These are phyloP conservation scores for Gynandropsis gynandra DNA, from an alignment of 345 rosid species.

Conservation along the genomic window DNA sequence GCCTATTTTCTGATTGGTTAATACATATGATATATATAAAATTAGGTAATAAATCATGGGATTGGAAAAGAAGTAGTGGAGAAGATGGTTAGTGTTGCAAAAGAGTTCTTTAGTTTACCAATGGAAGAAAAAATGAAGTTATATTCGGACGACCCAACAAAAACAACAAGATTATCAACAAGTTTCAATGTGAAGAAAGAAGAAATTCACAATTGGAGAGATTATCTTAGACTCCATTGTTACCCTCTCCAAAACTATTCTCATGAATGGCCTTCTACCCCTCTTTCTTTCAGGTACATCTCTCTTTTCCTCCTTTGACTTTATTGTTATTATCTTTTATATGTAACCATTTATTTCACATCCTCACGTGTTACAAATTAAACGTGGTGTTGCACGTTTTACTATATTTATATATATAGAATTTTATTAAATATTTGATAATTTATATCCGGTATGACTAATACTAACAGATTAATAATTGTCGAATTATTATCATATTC, in stretches of 20 bases:
- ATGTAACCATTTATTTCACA: neutral
- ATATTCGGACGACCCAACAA: conserved; percentile 77
- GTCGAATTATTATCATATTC: too few relatives aligned
- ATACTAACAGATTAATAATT: too few relatives aligned
- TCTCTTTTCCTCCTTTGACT: neutral
- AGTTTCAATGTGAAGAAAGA: conserved; percentile 79
- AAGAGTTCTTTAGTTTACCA: conserved; percentile 55
- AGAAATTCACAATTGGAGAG: conserved; percentile 82
- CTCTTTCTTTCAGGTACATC: conserved; percentile 64
- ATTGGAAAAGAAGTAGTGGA: conserved; percentile 33
- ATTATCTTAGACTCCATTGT: conserved; percentile 73
- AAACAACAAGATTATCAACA: conserved; percentile 68
- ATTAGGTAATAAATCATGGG: conserved; percentile 65
- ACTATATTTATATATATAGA: too few relatives aligned
- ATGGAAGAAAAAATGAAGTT: conserved; percentile 78
- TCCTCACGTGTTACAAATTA: too few relatives aligned
- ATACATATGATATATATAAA: neutral
- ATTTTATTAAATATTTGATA: too few relatives aligned
- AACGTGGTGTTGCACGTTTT: too few relatives aligned
- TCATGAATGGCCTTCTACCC: conserved; percentile 80
- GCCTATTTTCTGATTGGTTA: neutral
- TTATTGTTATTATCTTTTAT: neutral
- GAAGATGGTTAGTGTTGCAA: conserved; percentile 41
- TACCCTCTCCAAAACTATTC: conserved; percentile 60
- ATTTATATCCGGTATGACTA: too few relatives aligned